Base-by-base conservation (phyloP, 768 basidiomycete species). In the Tulasnella sp. region DNA sequence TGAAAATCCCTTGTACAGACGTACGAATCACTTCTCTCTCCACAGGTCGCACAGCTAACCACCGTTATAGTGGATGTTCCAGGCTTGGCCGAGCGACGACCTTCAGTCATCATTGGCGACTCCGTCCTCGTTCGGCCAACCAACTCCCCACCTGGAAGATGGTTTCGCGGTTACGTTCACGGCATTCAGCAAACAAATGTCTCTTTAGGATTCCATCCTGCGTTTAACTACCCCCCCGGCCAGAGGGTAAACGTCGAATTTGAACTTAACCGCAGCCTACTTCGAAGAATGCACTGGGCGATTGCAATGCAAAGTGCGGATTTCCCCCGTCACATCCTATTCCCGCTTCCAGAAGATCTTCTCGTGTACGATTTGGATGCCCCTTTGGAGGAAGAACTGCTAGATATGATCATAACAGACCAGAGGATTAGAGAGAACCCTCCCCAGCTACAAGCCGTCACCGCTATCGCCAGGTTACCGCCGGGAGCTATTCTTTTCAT, bases 401-500 rank as follows among this genome's bases (percentile, higher is more conserved):
- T 34, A 4, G 3, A 31, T 1, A 39, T n/a, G 34, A n/a, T 44
- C 0, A 27, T 44, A 1, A 36, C 56, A 3, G 42, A 79, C 73
- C 1, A 31, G 27, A 46, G 42, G 71, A 79, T 79, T 40, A 24
- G 19, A 16, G n/a, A 38, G 0, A 90, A 91, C 82, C 81, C 84
- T 1, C 86, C 87, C 72, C 91, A 92, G 83, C 81, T 88, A 74
- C 86, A 88, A 72, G 88, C 91, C 0, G 87, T 92, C 10, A 83
- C 85, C 19, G 86, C 89, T 0, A 90, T 92, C 48, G 36, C 88
- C 31, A 83, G 85, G 24, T 86, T 87, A 79, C 86, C 85, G 0
- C 84, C 85, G 14, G 90, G 91, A 9, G 87, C 87, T 19, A 86
- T 86, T 0, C 90, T 91, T 0, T 92, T 91, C 80, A 85, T 91